phyloP scores from a whole-genome alignment of 2,329 filamentous ascomycete species.

The Curvularia sp. region DNA sequence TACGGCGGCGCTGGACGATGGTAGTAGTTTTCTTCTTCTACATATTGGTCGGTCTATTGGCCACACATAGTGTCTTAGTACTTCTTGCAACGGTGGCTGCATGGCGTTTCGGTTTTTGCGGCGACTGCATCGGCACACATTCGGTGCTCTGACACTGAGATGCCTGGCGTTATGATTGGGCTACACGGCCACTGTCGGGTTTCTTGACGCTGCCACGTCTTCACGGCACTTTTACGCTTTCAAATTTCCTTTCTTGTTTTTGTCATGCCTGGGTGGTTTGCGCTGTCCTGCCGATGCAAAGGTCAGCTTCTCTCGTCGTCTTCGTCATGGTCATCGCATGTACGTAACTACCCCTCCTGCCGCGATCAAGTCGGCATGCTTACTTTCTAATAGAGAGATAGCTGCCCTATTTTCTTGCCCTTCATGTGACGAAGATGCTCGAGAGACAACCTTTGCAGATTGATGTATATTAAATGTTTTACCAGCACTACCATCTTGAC shows the following conservation, averaged over 20 bases:
- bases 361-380: slow-evolving; percentile 49
- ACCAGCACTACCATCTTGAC: slow-evolving; percentile 23
- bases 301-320: slow-evolving; percentile 53
- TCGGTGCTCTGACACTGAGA: slow-evolving; percentile 41
- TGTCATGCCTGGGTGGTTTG: slow-evolving; percentile 41
- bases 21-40: slow-evolving; percentile 46
- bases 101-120: slow-evolving; percentile 49
- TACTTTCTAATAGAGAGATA: slow-evolving; percentile 54
- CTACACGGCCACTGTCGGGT: slow-evolving; percentile 34
- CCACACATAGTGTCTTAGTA: slow-evolving; percentile 45
- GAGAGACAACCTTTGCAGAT: slow-evolving; percentile 39
- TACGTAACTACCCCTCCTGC: slow-evolving; percentile 55
- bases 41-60: slow-evolving; percentile 39
- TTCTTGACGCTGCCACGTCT: slow-evolving; percentile 42
- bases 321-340: slow-evolving; percentile 56
- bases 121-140: slow-evolving; percentile 51
- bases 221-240: slow-evolving; percentile 47
- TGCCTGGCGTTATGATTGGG: slow-evolving; percentile 50
- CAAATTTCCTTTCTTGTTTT: slow-evolving; percentile 33
- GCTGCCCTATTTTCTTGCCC: slow-evolving; percentile 42
- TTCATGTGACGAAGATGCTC: slow-evolving; percentile 52
- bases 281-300: slow-evolving; percentile 47
- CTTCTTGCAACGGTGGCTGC: slow-evolving; percentile 42
- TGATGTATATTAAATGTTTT: slow-evolving; percentile 41
- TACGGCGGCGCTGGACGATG: slow-evolving; percentile 51